Evolutionary conservation across 2,329 filamentous ascomycete species (phyloP).

Genomic region (Daldinia sp.): DNA sequence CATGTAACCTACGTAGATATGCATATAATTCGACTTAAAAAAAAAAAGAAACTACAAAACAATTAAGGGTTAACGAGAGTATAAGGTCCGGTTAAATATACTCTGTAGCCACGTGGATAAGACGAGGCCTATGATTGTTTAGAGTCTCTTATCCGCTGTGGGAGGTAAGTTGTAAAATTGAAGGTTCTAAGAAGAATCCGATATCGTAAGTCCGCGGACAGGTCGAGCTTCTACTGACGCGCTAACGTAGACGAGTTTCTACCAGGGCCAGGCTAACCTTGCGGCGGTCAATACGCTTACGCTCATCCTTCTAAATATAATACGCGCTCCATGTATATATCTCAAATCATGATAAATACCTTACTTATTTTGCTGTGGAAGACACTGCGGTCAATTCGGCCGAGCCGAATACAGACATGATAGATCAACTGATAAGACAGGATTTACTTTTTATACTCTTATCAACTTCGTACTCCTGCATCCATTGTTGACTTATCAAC

Average conservation of each 20-base stretch:
- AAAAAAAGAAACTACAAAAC: too few relatives aligned
- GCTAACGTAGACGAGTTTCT: conserved; percentile 13
- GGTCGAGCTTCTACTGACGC: conserved; percentile 22
- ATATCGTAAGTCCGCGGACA: conserved; percentile 28
- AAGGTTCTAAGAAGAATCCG: neutral
- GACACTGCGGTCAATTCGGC: neutral
- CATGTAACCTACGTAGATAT: neutral
- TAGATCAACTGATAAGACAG: neutral
- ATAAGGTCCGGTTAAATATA: neutral
- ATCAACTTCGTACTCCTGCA: neutral
- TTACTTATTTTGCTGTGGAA: neutral
- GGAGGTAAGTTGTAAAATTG: neutral
- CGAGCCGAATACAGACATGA: neutral
- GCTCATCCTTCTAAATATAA: conserved; percentile 38
- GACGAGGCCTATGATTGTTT: neutral
- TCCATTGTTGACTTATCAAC: neutral
- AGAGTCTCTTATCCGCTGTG: neutral
- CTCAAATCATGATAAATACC: neutral
- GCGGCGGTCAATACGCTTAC: conserved; percentile 18
- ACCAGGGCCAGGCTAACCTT: conserved; percentile 26
- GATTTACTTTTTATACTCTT: neutral
- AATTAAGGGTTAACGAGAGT: neutral
- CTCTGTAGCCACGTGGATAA: neutral
- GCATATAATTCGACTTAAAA: neutral
- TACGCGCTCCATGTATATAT: conserved; percentile 2